Evolutionary conservation across 192 early-diverging fungal genomes (phyloP), one percentile per base, ranked within the genome.

Genomic region (Coemansia reversa): DNA sequence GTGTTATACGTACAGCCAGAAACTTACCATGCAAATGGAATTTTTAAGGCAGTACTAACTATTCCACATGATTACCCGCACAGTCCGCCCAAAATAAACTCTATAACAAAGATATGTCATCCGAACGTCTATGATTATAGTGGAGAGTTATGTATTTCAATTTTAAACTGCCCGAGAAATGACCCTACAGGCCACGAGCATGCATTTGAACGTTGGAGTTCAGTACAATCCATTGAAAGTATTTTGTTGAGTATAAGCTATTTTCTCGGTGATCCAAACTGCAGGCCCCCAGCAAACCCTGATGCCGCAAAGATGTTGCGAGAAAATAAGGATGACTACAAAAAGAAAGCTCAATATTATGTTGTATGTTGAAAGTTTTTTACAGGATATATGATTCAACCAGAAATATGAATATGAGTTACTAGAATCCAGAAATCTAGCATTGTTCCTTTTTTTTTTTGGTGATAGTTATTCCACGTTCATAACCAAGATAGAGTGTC

Each of bases 81-180:
- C 49, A 84, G 87, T 84, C 96, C 96, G 20, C 96, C 96, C 25
- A 89, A 86, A 61, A 85, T 98, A 86, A 84, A 63, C 51, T 98
- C 97, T 73, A 72, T 83, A 6, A 85, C 84, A 39, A 84, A 94
- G n/a, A 87, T 98, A 69, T 95, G 91, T 86, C 96, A 98, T 67
- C 96, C 96, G 28, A 98, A 93, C 73, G 90, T 97, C 6, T 95
- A 96, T 72, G 78, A 84, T 5, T 7, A 32, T 7, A 84, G 93
- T 73, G 96, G 96, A 16, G 85, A 87, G 24, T 93, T 98, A 18
- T 97, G 95, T 74, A 97, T 98, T 55, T 94, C 92, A 19, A 98
- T 98, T 69, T 75, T 98, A 71, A 87, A 90, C 55, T 83, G 82
- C 24, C 85, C 89, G 19, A 91, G 87, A 19, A 90, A 94, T 22